A percentile compares a stretch with the other conserved stretches of the same genome.
Evolutionary conservation across 345 rosid genomes (phyloP).

Genomic region (Linum lewisii): DNA sequence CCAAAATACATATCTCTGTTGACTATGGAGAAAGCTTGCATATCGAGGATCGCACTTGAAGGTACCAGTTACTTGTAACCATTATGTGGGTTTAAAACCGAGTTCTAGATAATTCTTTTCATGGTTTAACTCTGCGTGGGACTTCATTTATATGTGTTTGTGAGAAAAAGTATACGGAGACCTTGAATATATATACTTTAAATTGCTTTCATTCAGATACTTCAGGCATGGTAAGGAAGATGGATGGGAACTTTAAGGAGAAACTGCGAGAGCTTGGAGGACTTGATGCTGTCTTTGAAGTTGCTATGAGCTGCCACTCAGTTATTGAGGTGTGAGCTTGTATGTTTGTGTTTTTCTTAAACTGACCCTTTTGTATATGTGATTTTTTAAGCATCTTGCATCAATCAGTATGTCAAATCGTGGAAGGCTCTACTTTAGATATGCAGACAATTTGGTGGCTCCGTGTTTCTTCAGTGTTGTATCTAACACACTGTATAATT

Average conservation of each 20-base stretch:
- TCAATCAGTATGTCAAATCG: background rate
- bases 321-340: conserved; percentile 76
- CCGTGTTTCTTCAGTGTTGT: background rate
- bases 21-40: conserved; percentile 82
- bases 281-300: conserved; percentile 93
- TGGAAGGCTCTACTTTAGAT: background rate
- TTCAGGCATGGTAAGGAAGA: conserved; percentile 70
- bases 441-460: background rate
- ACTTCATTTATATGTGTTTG: too few relatives aligned
- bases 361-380: background rate
- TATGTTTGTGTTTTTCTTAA: conserved; percentile 24
- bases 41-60: conserved; percentile 77
- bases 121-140: background rate
- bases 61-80: conserved; percentile 31
- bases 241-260: conserved; percentile 86
- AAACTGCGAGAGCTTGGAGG: conserved; percentile 85
- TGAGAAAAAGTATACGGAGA: too few relatives aligned
- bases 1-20: conserved; percentile 79
- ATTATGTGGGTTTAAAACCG: background rate
- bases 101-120: background rate
- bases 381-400: background rate
- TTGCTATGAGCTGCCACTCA: conserved; percentile 64
- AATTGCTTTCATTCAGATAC: conserved; percentile 40
- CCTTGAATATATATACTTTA: conserved; percentile 3
- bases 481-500: too few relatives aligned